Evolutionary conservation across 306 rosid genomes (phyloP).

Genomic region (Sicyos baderoa): DNA sequence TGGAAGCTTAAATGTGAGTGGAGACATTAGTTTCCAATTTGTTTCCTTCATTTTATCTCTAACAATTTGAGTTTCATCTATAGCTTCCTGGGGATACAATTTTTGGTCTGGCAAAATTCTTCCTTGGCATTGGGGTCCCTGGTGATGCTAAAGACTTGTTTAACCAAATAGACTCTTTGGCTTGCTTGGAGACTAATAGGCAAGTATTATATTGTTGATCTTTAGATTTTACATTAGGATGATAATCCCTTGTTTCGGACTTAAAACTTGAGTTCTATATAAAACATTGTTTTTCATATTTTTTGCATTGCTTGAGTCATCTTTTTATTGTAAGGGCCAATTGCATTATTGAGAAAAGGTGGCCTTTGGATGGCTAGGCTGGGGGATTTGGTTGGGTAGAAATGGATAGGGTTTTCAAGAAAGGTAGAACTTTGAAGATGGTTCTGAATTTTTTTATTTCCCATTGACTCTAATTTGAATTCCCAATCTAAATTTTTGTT

Average conservation of each 20-base stretch:
- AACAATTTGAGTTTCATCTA: slow-evolving; percentile 33
- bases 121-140: slow-evolving; percentile 87
- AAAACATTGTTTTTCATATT: not conserved
- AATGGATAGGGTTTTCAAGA: not conserved
- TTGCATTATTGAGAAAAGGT: not conserved
- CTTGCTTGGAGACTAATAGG: slow-evolving; percentile 76
- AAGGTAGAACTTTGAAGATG: not conserved
- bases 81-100: slow-evolving; percentile 76
- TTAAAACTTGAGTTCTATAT: not conserved
- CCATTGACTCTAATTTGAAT: not conserved
- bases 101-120: slow-evolving; percentile 85
- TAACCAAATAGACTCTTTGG: slow-evolving; percentile 76
- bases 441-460: not conserved
- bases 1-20: slow-evolving; percentile 65
- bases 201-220: slow-evolving; percentile 26
- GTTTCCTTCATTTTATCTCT: slow-evolving; percentile 17
- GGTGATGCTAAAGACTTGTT: slow-evolving; percentile 85
- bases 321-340: slow-evolving; percentile 1
- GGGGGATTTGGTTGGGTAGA: not conserved
- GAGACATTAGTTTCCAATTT: slow-evolving; percentile 6
- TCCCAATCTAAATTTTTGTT: not conserved
- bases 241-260: not conserved
- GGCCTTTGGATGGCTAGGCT: not conserved
- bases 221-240: slow-evolving; percentile 14
- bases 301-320: not conserved